These are phyloP conservation scores for Mucuna pruriens DNA, from an alignment of 306 rosid genomes.

Conservation along the genomic window DNA sequence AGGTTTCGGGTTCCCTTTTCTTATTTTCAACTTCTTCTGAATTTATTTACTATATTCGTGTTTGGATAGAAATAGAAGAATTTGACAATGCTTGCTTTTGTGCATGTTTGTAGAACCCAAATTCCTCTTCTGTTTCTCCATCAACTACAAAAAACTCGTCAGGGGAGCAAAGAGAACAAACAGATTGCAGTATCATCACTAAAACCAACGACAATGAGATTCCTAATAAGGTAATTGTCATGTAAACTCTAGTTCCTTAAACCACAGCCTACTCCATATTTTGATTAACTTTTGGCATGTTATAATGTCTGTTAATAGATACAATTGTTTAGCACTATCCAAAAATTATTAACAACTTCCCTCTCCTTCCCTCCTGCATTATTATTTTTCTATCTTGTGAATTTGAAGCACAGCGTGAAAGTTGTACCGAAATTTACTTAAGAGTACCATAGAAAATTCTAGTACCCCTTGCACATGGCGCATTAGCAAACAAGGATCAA, in stretches of 20 bases:
- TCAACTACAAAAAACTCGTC: conserved; percentile 45
- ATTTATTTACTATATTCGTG: too few species aligned
- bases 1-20: too few species aligned
- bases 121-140: conserved; percentile 63
- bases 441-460: neutral
- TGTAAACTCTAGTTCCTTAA: conserved; percentile 21
- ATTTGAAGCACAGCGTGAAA: neutral
- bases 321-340: too few species aligned
- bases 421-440: neutral
- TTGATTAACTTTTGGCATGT: neutral
- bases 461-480: neutral
- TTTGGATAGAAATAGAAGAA: neutral
- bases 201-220: conserved; percentile 40
- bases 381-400: too few species aligned
- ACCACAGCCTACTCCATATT: neutral
- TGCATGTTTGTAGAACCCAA: conserved; percentile 60
- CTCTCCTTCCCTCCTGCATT: neutral
- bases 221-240: conserved; percentile 63
- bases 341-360: too few species aligned
- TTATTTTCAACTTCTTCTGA: too few species aligned
- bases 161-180: conserved; percentile 52
- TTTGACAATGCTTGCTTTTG: conserved; percentile 18
- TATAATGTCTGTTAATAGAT: neutral
- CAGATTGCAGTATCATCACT: conserved; percentile 35
- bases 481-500: neutral